Conservation (phyloP, 176 grass and related monocot species). For the Juncus inflexus region DNA sequence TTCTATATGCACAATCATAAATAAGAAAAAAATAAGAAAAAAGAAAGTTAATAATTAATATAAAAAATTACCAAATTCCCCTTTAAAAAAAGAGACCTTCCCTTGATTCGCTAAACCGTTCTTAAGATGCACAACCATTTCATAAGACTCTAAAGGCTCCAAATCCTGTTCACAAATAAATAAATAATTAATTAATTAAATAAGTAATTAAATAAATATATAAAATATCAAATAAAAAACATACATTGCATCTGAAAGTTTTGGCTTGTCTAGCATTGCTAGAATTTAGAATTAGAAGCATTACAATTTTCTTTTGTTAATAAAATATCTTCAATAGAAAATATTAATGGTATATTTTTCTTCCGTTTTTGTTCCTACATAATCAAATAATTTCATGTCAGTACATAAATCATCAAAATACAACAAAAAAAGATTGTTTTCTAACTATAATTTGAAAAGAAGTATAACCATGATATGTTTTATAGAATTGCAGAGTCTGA, state of each 20-base stretch:
- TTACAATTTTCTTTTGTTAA: constrained; percentile 23
- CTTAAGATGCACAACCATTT: constrained; percentile 92
- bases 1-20: constrained; percentile 71
- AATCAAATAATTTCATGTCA: constrained; percentile 13
- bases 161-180: constrained; percentile 37
- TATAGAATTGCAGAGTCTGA: constrained; percentile 31
- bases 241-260: constrained; percentile 44
- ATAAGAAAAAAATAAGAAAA: constrained; percentile 22
- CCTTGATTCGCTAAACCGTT: constrained; percentile 59
- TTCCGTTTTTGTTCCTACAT: constrained; percentile 20
- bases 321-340: constrained; percentile 43
- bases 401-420: background rate
- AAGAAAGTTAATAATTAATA: too few relatives aligned
- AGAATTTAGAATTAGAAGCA: constrained; percentile 26
- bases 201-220: background rate
- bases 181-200: background rate
- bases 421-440: constrained; percentile 3
- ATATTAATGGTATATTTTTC: constrained; percentile 19
- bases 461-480: constrained; percentile 38
- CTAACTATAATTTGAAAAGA: background rate
- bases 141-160: constrained; percentile 48
- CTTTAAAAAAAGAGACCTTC: constrained; percentile 43
- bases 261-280: constrained; percentile 24
- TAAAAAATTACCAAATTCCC: too few relatives aligned
- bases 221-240: constrained; percentile 23